Evolutionary conservation across 352 stramenopile species (phyloP), one percentile per base, ranked within the genome.

Genomic region (Hyphochytrium catenoides): DNA sequence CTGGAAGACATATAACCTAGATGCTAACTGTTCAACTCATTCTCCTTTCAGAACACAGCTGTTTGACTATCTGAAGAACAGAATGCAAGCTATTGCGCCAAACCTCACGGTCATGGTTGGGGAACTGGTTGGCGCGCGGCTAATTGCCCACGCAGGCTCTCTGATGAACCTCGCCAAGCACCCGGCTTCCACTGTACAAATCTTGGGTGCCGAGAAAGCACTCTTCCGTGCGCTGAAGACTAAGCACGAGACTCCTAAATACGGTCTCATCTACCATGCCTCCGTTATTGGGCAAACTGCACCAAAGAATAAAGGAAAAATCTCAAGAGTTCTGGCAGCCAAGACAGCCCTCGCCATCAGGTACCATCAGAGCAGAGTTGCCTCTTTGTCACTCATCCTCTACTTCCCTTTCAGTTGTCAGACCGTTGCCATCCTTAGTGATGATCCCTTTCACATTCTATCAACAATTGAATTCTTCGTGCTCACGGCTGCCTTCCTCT

Each of bases 261-360:
- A 99, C 59, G 93, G 93, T 62, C 69, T 99, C n/a, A 99, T 99
- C 52, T 99, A 99, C 59, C 93, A 99, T 62, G 89, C 91, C 3
- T 96, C 83, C 41, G 61, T 99, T 5, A 96, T 99, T 41, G 93
- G 93, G 22, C 91, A 98, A 57, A 92, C 91, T 1, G 73, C 78
- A n/a, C 81, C 90, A 2, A 99, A 99, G 70, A 78, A 96, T 63
- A 99, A 99, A 70, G 93, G 92, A 45, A 98, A 98, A 57, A 98
- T 99, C 43, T 93, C 68, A 44, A 81, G 92, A 43, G 85, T 98
- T 15, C 59, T 99, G 32, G 91, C 93, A 9, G 90, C 87, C 37
- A 99, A 99, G 71, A 93, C 82, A 19, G 59, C 92, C 16, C 60
- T 99, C 12, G 89, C 90, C n/a, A 93, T 95, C 30, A 81, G 93